Conservation (phyloP, 2,329 filamentous ascomycete genomes). For the Drechslerella dactyloides region DNA sequence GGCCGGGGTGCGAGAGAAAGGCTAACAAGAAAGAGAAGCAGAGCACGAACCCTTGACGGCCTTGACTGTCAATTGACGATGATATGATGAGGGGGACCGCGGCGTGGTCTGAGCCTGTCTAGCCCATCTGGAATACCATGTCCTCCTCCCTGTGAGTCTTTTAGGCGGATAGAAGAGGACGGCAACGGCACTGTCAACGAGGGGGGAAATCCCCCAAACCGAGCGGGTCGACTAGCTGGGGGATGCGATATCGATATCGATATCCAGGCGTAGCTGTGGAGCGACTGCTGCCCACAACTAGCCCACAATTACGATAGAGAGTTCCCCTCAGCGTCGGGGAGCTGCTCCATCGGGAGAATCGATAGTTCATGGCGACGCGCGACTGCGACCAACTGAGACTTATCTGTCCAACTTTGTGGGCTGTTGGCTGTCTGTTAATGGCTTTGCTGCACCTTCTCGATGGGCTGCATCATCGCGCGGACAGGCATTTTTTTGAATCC, state of each 20-base stretch:
- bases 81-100: conserved; percentile 12
- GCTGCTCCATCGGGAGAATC: not conserved
- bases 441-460: conserved; percentile 5
- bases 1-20: conserved; percentile 42
- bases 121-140: conserved; percentile 16
- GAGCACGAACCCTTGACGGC: conserved; percentile 44
- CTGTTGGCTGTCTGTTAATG: not conserved
- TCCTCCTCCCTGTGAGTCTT: conserved; percentile 9
- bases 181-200: conserved; percentile 37
- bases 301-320: not conserved
- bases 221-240: conserved; percentile 5
- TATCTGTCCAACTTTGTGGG: not conserved
- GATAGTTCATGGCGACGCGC: too few species aligned
- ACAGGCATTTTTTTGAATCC: conserved; percentile 24
- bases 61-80: conserved; percentile 47
- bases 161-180: conserved; percentile 21
- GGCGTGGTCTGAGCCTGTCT: conserved; percentile 14
- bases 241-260: conserved; percentile 5
- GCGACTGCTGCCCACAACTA: too few species aligned
- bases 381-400: not conserved
- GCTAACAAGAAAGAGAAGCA: too few species aligned
- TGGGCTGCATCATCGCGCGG: conserved; percentile 28
- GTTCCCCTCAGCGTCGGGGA: not conserved
- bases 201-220: not conserved
- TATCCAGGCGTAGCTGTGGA: not conserved